Percentiles rank a stretch among this genome's conserved stretches.
Evolutionary conservation across 2,329 filamentous ascomycete species (phyloP).

Genomic region (Aspergillus nomiae): DNA sequence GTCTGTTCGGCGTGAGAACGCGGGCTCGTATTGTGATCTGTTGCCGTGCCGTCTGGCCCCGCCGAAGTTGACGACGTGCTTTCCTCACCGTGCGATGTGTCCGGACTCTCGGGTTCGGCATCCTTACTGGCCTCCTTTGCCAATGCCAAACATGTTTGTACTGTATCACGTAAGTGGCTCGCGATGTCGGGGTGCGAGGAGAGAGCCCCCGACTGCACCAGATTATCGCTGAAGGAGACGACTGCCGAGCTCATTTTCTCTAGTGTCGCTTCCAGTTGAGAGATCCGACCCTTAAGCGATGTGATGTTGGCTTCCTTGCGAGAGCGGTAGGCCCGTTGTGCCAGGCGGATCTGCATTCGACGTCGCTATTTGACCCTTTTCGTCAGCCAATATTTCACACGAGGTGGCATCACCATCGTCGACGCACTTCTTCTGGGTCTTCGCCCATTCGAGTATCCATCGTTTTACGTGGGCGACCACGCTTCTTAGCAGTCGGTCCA

Average conservation of each 20-base stretch:
- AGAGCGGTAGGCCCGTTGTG: conserved; percentile 30
- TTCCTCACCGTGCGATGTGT: conserved; percentile 1
- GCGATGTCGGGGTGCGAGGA: conserved; percentile 20
- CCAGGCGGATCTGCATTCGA: conserved; percentile 28
- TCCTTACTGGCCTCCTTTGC: conserved; percentile 11
- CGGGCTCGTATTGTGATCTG: not conserved
- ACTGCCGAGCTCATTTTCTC: conserved; percentile 27
- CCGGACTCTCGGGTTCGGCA: not conserved
- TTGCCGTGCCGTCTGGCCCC: not conserved
- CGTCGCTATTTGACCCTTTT: conserved; percentile 16
- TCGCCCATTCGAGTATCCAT: conserved; percentile 11
- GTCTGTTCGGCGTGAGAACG: not conserved
- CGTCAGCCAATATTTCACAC: not conserved
- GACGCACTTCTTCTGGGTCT: conserved; percentile 23
- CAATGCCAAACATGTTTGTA: conserved; percentile 20
- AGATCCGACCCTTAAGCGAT: conserved; percentile 22
- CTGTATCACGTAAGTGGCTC: conserved; percentile 20
- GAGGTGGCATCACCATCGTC: not conserved
- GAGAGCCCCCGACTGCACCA: conserved; percentile 24
- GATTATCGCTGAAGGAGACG: conserved; percentile 23
- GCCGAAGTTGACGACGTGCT: not conserved
- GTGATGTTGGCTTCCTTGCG: conserved; percentile 26
- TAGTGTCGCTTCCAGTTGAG: conserved; percentile 20
- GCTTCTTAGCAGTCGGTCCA: conserved; percentile 13
- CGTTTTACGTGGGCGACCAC: conserved; percentile 24